Percentiles rank a stretch among this genome's conserved stretches.
Conservation (phyloP, 2,329 filamentous ascomycete genomes). For the Stagonosporopsis tanaceti region DNA sequence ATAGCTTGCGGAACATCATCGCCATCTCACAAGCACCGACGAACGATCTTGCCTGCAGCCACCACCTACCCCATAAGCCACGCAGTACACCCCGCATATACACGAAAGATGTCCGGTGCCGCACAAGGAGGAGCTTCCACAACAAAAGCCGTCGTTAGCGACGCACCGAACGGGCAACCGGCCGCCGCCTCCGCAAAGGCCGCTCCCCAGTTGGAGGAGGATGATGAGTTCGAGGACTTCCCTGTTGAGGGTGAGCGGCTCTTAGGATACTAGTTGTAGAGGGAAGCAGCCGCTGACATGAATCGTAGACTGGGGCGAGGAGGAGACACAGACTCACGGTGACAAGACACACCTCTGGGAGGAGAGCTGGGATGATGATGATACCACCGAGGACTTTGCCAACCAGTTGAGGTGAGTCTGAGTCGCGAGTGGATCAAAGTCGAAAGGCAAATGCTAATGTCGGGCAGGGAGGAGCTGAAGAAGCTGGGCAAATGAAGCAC, state of each 20-base stretch:
- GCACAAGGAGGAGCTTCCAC: conserved; percentile 49
- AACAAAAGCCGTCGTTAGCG: conserved; percentile 49
- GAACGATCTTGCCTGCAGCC: background rate
- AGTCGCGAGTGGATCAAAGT: background rate
- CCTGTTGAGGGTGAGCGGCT: conserved; percentile 80
- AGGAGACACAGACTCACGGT: conserved; percentile 83
- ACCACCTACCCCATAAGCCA: conserved; percentile 1
- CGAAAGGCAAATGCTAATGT: conserved; percentile 10
- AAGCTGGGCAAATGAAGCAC: conserved; percentile 77
- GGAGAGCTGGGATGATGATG: conserved; percentile 99
- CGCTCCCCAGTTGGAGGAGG: conserved; percentile 81
- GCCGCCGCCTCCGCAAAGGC: conserved; percentile 57
- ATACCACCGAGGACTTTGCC: conserved; percentile 95
- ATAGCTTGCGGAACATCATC: conserved; percentile 15
- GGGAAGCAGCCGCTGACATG: conserved; percentile 18
- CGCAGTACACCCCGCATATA: background rate
- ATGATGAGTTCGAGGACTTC: conserved; percentile 99
- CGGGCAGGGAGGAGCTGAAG: conserved; percentile 82
- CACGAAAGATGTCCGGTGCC: conserved; percentile 57
- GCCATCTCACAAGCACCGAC: conserved; percentile 11
- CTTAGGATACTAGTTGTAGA: background rate
- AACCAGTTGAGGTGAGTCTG: conserved; percentile 82
- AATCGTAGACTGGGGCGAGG: conserved; percentile 79
- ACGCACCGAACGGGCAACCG: conserved; percentile 30
- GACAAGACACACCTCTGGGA: conserved; percentile 92